phyloP scores from a whole-genome alignment of 139 green algal species.

The Gonium pectorale region DNA sequence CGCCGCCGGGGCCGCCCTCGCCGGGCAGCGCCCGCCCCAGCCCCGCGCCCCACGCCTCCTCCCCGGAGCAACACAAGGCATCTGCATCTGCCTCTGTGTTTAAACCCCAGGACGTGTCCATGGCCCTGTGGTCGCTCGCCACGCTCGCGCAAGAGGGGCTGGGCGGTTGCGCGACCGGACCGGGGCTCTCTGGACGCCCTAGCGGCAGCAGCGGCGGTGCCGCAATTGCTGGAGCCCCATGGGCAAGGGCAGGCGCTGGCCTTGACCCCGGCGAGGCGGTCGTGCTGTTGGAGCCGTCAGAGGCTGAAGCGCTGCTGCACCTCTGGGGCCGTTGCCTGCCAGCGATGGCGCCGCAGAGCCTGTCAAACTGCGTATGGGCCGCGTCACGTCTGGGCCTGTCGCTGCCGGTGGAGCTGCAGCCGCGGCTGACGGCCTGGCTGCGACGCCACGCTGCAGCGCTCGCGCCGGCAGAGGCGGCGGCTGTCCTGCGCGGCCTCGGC shows the following conservation, averaged over 20 bases:
- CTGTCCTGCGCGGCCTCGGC: slow-evolving; percentile 1
- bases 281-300: background rate
- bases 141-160: too few relatives aligned
- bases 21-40: background rate
- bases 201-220: background rate
- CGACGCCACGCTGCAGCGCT: background rate
- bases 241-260: background rate
- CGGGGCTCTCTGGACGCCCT: too few relatives aligned
- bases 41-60: background rate
- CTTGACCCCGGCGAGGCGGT: background rate
- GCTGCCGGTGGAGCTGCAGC: background rate
- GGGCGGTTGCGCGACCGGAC: too few relatives aligned
- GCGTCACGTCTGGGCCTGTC: slow-evolving; percentile 7
- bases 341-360: slow-evolving; percentile 1
- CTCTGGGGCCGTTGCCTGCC: background rate
- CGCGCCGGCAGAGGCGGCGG: background rate
- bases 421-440: background rate
- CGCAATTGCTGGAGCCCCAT: background rate
- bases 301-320: background rate
- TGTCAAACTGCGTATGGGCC: slow-evolving; percentile 44
- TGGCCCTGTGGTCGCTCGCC: slow-evolving; percentile 25
- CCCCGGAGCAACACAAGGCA: background rate
- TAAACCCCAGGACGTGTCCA: slow-evolving; percentile 14
- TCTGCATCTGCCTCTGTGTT: background rate
- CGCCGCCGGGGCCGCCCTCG: too few relatives aligned